Evolutionary conservation across 1,284 basidiomycete species (phyloP), one percentile per base, ranked within the genome.

Genomic region (Sanghuangporus weigelae): DNA sequence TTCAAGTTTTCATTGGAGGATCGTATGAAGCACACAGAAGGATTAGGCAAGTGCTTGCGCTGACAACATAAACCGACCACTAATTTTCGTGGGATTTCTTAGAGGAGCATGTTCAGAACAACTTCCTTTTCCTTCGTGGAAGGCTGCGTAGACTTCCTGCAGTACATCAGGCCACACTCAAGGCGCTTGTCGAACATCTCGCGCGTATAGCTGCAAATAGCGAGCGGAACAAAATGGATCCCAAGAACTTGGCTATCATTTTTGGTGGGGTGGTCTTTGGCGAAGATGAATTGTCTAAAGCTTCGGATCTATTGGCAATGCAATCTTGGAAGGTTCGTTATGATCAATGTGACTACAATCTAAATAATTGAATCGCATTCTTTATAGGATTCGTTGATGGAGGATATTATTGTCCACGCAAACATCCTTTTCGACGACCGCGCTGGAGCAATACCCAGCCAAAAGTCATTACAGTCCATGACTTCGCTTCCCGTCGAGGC

Each of bases 171-270:
- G 89, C 91, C 2, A 96, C 95, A 0, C 83, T 98, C 69, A 91
- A 87, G 68, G 84, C 88, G 8, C 76, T 98, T n/a, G 77, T 97
- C 16, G 92, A 96, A 69, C 96, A 98, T 74, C 84, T 99, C 11
- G 81, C 89, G 7, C 83, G 89, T 26, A 86, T 99, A 4, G 86
- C 87, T 1, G 78, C 84, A 7, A 80, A 84, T 57, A 80, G 83
- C 4, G 84, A 87, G 21, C 84, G 84, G 73, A 98, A 97, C 75
- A 98, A 97, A 77, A 99, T 99, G 96, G 93, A 95, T 67, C 80
- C 90, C 0, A 92, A 91, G 78, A 96, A 95, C 71, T 78, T 96
- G 26, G 90, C 92, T 4, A 93, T 95, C 62, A 87, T 94, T 0
- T 95, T 95, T 75, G 87, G 87, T 49, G 81, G 86, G 11, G 92